A percentile compares a stretch with the other conserved stretches of the same genome.
Evolutionary conservation across 768 basidiomycete species (phyloP).

Genomic region (Lactarius psammicola): DNA sequence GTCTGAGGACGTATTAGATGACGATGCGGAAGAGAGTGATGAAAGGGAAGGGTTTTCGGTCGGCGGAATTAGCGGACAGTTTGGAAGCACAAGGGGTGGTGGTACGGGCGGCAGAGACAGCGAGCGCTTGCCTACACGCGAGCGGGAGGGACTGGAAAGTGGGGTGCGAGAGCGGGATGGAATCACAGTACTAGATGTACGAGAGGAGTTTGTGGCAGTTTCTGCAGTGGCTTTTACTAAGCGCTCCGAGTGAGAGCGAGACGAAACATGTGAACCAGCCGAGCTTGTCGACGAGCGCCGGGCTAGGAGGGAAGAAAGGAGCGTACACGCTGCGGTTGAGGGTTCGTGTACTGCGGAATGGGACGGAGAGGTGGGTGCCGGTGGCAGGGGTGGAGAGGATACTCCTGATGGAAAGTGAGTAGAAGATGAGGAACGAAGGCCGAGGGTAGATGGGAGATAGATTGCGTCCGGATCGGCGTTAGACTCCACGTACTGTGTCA

Average conservation of each 20-base stretch:
- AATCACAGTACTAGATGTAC: background rate
- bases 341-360: conserved; percentile 26
- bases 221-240: conserved; percentile 8
- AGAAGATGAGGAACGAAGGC: conserved; percentile 43
- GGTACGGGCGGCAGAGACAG: conserved; percentile 20
- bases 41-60: conserved; percentile 51
- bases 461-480: conserved; percentile 53
- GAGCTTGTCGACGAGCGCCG: conserved; percentile 27
- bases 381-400: conserved; percentile 18
- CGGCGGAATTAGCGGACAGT: conserved; percentile 53
- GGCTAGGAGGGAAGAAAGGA: conserved; percentile 56
- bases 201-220: conserved; percentile 5
- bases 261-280: conserved; percentile 3
- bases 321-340: conserved; percentile 56
- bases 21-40: conserved; percentile 34
- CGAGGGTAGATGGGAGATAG: conserved; percentile 67
- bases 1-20: conserved; percentile 54
- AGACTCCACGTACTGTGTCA: conserved; percentile 71
- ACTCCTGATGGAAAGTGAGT: conserved; percentile 29
- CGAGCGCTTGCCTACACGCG: conserved; percentile 27
- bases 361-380: conserved; percentile 1
- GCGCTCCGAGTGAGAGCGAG: conserved; percentile 9
- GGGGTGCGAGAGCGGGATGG: conserved; percentile 12
- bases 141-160: conserved; percentile 20
- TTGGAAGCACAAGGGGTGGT: conserved; percentile 33